Base-by-base conservation (phyloP, 352 stramenopile species). In the Phytophthora foliorum region DNA sequence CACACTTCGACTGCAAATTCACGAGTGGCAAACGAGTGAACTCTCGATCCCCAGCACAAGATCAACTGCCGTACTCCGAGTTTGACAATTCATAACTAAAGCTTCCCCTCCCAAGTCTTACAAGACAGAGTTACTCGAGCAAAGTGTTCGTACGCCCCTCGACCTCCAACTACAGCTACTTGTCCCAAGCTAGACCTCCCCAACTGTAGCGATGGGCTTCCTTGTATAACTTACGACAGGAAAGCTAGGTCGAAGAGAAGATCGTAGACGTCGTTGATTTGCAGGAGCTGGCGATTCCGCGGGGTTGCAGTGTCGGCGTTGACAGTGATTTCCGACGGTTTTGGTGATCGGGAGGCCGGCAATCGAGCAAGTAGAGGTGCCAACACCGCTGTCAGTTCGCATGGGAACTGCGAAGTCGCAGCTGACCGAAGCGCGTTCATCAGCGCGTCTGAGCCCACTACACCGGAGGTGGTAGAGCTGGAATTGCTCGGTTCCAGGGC, bases 351-450 rank as follows among this genome's bases (percentile, higher is more conserved):
- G 44, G 45, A 19, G 32, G 31, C 32, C 3, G 17, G n/a, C 9
- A 41, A 34, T 48, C 41, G 53, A 41, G 32, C 10, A 41, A 75
- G 55, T 0, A 75, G 16, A 8, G 55, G 42, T 17, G 21, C 3
- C 17, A 75, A 50, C 11, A 53, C 19, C 19, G 49, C 29, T 21
- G 50, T 44, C 14, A 61, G n/a, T 14, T 75, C 55, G 9, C 14
- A 42, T 38, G 67, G 56, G 34, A 71, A 75, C 16, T 75, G 67
- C 4, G 61, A 49, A 4, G 55, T 58, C 6, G 59, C 61, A 56
- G 67, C 44, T 22, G 67, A 71, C 13, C 31, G 61, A 27, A 75
- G 29, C 0, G 61, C 31, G n/a, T 49, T 56, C 32, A 56, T 46
- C 24, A 71, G 17, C 1, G 56, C 22, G 6, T 71, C 55, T 4